Conservation (phyloP, 2,329 filamentous ascomycete genomes). For the Colletotrichum paranaense region DNA sequence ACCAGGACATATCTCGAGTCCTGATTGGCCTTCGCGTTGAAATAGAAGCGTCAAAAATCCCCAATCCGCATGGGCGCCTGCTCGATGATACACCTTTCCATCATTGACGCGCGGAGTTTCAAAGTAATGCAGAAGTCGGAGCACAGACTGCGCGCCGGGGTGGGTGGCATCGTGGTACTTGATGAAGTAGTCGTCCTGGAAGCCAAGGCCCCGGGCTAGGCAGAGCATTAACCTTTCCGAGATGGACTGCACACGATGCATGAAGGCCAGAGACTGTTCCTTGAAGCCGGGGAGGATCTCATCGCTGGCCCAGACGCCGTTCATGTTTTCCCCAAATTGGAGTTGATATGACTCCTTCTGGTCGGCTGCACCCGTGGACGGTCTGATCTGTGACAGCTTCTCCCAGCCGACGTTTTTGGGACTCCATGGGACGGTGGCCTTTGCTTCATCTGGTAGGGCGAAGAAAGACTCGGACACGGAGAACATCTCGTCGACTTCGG, state of each 20-base stretch:
- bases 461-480: slow-evolving; percentile 64
- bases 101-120: slow-evolving; percentile 49
- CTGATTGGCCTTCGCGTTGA: slow-evolving; percentile 69
- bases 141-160: slow-evolving; percentile 64
- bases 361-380: slow-evolving; percentile 68
- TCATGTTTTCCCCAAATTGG: slow-evolving; percentile 68
- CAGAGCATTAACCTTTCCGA: slow-evolving; percentile 68
- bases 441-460: slow-evolving; percentile 59
- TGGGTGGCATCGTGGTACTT: slow-evolving; percentile 61
- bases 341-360: slow-evolving; percentile 72
- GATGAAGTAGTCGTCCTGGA: slow-evolving; percentile 67
- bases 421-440: slow-evolving; percentile 65
- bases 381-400: slow-evolving; percentile 67
- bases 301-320: slow-evolving; percentile 63
- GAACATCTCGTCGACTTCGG: slow-evolving; percentile 64
- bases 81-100: slow-evolving; percentile 63
- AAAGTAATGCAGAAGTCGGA: slow-evolving; percentile 69
- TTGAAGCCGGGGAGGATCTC: slow-evolving; percentile 60
- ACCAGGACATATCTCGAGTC: slow-evolving; percentile 74
- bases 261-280: slow-evolving; percentile 58
- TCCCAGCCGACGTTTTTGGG: slow-evolving; percentile 71
- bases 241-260: slow-evolving; percentile 63
- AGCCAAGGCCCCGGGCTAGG: slow-evolving; percentile 67
- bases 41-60: slow-evolving; percentile 72
- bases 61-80: slow-evolving; percentile 74